Conservation (phyloP, 345 rosid genomes). For the Ceriops zippeliana region DNA sequence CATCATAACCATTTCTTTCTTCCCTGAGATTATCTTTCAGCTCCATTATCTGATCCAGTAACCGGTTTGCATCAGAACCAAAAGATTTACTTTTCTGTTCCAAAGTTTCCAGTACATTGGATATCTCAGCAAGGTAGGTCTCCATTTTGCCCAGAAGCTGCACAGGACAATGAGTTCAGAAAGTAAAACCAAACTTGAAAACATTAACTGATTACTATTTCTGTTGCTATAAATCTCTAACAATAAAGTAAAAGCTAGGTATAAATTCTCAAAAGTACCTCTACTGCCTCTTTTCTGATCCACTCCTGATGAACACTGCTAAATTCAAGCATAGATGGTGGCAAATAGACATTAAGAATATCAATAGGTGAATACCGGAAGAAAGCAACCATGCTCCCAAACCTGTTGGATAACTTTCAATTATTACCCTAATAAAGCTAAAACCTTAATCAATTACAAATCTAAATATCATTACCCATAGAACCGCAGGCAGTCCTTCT, state of each 20-base stretch:
- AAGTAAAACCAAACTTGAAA: background rate
- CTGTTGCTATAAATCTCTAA: background rate
- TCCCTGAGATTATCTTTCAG: conserved; percentile 59
- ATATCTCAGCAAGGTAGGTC: conserved; percentile 57
- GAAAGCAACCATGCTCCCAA: conserved; percentile 95
- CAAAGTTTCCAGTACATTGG: conserved; percentile 50
- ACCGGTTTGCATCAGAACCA: conserved; percentile 42
- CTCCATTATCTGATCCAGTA: conserved; percentile 45
- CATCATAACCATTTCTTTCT: conserved; percentile 68
- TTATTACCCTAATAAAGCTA: conserved; percentile 15
- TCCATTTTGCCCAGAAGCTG: conserved; percentile 72
- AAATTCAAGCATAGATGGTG: conserved; percentile 76
- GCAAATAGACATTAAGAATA: conserved; percentile 73
- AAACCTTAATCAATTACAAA: conserved; percentile 1
- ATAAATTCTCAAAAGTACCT: conserved; percentile 38
- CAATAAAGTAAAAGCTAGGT: conserved; percentile 1
- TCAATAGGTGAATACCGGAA: conserved; percentile 93
- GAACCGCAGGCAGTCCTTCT: conserved; percentile 93
- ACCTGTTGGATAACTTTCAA: conserved; percentile 42
- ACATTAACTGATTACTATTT: conserved; percentile 5
- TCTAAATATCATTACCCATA: conserved; percentile 59
- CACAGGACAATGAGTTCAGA: background rate
- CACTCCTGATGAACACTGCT: conserved; percentile 62
- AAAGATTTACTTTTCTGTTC: conserved; percentile 50
- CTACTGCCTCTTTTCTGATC: conserved; percentile 74